Percentiles rank a stretch among this genome's conserved stretches.
Conservation (phyloP, 352 stramenopile species). For the Globisporangium viniferum region DNA sequence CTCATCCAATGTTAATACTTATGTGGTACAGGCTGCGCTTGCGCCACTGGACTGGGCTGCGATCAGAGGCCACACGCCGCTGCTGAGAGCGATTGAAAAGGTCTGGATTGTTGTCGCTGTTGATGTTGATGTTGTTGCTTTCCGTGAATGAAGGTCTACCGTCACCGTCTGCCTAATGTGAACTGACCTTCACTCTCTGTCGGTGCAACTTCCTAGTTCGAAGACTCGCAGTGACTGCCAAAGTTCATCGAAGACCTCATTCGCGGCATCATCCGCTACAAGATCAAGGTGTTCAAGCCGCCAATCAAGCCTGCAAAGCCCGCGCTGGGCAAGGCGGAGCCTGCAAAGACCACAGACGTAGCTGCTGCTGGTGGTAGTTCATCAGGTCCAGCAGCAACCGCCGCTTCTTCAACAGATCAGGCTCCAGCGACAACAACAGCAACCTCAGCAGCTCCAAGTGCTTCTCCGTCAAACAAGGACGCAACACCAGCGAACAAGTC, state of each 20-base stretch:
- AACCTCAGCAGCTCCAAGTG: no score
- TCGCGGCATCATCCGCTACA: constrained; percentile 66
- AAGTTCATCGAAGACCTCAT: constrained; percentile 74
- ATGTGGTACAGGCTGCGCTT: constrained; percentile 22
- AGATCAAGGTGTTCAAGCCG: constrained; percentile 70
- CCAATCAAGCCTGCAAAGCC: constrained; percentile 25
- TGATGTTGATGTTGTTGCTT: not conserved
- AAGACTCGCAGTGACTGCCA: constrained; percentile 60
- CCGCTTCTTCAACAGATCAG: not conserved
- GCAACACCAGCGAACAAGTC: not conserved
- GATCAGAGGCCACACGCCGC: constrained; percentile 37
- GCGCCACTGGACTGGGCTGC: constrained; percentile 59
- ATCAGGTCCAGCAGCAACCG: not conserved
- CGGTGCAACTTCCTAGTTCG: constrained; percentile 25
- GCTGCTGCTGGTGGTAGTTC: not conserved
- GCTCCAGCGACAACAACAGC: not conserved
- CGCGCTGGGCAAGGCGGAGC: not conserved
- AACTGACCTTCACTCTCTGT: not conserved
- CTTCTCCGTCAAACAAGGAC: no score
- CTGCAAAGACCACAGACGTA: constrained; percentile 3
- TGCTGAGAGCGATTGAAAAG: constrained; percentile 58
- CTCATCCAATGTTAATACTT: not conserved
- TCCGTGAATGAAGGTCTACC: not conserved
- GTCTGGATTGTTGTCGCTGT: constrained; percentile 13
- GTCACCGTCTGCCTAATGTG: not conserved